These are phyloP conservation scores for Colletotrichum caudatum DNA, from an alignment of 2,329 filamentous ascomycete species.

Conservation along the genomic window DNA sequence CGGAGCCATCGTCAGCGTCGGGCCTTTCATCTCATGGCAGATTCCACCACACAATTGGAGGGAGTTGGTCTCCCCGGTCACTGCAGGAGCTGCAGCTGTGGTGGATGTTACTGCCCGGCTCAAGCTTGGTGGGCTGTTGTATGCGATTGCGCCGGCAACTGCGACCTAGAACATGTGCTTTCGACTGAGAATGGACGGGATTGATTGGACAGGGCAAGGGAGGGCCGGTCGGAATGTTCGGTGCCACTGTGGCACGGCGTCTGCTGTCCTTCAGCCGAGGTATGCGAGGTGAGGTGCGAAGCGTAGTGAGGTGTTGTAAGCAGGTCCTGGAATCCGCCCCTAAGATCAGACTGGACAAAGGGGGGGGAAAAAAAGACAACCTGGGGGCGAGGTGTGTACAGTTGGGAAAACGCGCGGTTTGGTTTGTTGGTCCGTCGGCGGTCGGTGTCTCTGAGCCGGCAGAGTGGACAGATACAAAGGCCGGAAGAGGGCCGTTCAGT, in stretches of 20 bases:
- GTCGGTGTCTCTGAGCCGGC: slow-evolving; percentile 22
- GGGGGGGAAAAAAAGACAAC: slow-evolving; percentile 1
- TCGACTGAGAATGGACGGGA: slow-evolving; percentile 11
- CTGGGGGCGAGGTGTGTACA: slow-evolving; percentile 14
- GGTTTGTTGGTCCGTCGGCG: slow-evolving; percentile 7
- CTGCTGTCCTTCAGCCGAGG: slow-evolving; percentile 16
- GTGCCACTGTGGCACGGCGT: slow-evolving; percentile 40
- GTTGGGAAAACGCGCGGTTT: slow-evolving; percentile 13
- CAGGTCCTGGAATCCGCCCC: slow-evolving; percentile 22
- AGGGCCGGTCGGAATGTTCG: slow-evolving; percentile 38
- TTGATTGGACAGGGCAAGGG: slow-evolving; percentile 29
- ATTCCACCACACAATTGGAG: slow-evolving; percentile 16
- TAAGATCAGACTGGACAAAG: slow-evolving; percentile 22
- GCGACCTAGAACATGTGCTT: slow-evolving; percentile 27
- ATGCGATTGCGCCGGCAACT: slow-evolving; percentile 26
- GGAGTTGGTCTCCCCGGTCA: slow-evolving; percentile 7
- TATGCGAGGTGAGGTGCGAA: slow-evolving; percentile 15
- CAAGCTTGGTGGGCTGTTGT: slow-evolving; percentile 11
- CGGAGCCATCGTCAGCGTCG: slow-evolving; percentile 55
- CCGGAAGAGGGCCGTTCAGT: slow-evolving; percentile 9
- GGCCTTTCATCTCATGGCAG: slow-evolving; percentile 52
- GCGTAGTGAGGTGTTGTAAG: slow-evolving; percentile 23
- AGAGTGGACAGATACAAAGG: slow-evolving; percentile 19
- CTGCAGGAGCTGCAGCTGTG: slow-evolving; percentile 28
- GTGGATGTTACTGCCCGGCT: slow-evolving; percentile 4